Base-by-base conservation (phyloP, 805 yeast genomes). In the Starmera dryadoides region DNA sequence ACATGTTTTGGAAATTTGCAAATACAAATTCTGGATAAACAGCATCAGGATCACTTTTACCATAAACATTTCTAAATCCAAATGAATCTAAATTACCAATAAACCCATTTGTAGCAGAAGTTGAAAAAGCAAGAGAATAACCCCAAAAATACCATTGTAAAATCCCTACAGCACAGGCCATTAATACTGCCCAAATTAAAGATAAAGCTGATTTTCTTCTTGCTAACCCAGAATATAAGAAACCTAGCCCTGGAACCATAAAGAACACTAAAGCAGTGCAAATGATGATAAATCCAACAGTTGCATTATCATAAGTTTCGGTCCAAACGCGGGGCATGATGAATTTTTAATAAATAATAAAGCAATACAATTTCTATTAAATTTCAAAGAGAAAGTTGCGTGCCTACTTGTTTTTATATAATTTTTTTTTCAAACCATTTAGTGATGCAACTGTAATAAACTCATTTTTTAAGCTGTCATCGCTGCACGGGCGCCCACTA, bases 91-190 rank as follows among this genome's bases (percentile, higher is more conserved):
- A 62, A 59, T 91, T 81, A 6, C 98, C 98, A 50, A 91, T 91
- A 59, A 81, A 93, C 33, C 81, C 78, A 60, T 89, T 88, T 26
- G 81, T 66, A 2, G 96, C 87, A 0, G 84, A 74, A n/a, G 71
- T 52, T 0, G 91, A 78, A 53, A 93, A 88, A 4, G 98, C 94
- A 33, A 91, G 63, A 0, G 96, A 86, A 58, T 86, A 89, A n/a
- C 96, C 97, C 96, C 98, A 93, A 58, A 91, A 87, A 61, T 88
- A 91, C 98, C 98, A 91, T 58, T 88, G 96, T 55, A 88, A 77
- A 39, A 77, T 71, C 2, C 84, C 87, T 7, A 87, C 77, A 46
- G 82, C 71, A 6, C 85, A 78, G 6, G 87, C 74, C 73, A 81
- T 74, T 31, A 86, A 58, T n/a, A 77, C 78, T 8, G 81, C 77